Evolutionary conservation across 441 rosid genomes (phyloP).

Genomic region (Cnidoscolus chayamansa): DNA sequence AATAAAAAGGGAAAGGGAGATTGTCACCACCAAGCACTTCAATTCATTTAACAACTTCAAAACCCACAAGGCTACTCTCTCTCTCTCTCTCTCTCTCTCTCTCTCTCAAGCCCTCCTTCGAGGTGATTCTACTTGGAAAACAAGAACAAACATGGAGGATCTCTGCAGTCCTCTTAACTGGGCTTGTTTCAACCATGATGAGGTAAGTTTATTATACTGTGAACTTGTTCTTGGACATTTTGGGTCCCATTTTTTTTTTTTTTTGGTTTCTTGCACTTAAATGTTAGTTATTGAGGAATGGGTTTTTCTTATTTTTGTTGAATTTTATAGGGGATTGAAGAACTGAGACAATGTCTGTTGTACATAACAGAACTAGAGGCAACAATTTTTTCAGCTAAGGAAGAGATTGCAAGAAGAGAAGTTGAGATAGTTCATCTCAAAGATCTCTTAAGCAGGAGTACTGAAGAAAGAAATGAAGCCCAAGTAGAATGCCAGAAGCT

Average conservation of each 20-base stretch:
- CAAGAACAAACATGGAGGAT: constrained; percentile 39
- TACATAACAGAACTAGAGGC: constrained; percentile 63
- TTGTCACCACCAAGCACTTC: not conserved
- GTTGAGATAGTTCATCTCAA: constrained; percentile 47
- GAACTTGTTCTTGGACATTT: too few species aligned
- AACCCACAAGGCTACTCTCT: not conserved
- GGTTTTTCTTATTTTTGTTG: not conserved
- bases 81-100: too few species aligned
- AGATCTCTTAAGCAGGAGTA: constrained; percentile 40
- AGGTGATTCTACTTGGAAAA: not conserved
- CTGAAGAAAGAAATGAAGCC: constrained; percentile 59
- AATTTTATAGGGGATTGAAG: constrained; percentile 54
- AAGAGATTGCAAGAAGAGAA: constrained; percentile 57
- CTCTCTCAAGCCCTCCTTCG: not conserved
- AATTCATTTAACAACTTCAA: constrained; percentile 31
- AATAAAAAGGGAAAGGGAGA: constrained; percentile 1
- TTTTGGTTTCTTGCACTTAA: not conserved
- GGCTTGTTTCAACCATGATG: constrained; percentile 40
- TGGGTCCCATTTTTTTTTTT: too few species aligned
- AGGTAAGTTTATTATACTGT: constrained; percentile 26
- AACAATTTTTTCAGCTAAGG: constrained; percentile 52
- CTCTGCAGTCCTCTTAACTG: constrained; percentile 42
- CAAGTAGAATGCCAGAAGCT: constrained; percentile 40
- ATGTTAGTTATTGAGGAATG: not conserved
- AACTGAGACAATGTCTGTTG: constrained; percentile 46